Evolutionary conservation across 129 eudicot species (phyloP), one percentile per base, ranked within the genome.

Genomic region (Artemisia argyi): DNA sequence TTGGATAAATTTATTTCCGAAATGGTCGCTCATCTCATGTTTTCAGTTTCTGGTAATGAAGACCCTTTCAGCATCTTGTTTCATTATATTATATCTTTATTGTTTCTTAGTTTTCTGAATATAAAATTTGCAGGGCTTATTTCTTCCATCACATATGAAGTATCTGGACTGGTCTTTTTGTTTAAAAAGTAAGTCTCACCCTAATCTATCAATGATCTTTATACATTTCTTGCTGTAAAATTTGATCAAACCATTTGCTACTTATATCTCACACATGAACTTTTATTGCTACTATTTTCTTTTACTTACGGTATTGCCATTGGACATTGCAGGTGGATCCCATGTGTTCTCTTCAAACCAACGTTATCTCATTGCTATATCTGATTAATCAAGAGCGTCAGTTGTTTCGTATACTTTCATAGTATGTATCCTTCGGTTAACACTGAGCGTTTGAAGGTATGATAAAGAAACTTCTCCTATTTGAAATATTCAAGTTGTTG

Each of bases 371-470:
- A 66, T 77, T 47, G 76, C 74, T 76, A 73, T 78, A 60, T 59
- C 67, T 67, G 58, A 59, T 74, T 68, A 68, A 47, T 82, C 62
- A 65, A 50, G 76, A 80, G 89, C 81, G 77, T 65, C 82, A 79
- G 76, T 73, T 82, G 74, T 79, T 80, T 80, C 56, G 20, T 71
- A 39, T 71, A 46, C 76, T 77, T 63, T 19, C 59, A 54, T 85
- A 62, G 76, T 82, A 70, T 53, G 52, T 10, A 62, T 76, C 35
- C 16, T 79, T 20, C 73, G 20, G 61, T 39, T 44, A 61, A 49
- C 67, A 35, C 68, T 50, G 75, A 65, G 84, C 82, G 80, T 82
- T 68, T 73, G 76, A 78, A 81, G 82, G 89, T 80, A 83, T 65
- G 68, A 54, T 46, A 24, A 20, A 62, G 50, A 68, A 65, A 61